Evolutionary conservation across 1,284 basidiomycete species (phyloP).

Genomic region (Microbotryum intermedium): DNA sequence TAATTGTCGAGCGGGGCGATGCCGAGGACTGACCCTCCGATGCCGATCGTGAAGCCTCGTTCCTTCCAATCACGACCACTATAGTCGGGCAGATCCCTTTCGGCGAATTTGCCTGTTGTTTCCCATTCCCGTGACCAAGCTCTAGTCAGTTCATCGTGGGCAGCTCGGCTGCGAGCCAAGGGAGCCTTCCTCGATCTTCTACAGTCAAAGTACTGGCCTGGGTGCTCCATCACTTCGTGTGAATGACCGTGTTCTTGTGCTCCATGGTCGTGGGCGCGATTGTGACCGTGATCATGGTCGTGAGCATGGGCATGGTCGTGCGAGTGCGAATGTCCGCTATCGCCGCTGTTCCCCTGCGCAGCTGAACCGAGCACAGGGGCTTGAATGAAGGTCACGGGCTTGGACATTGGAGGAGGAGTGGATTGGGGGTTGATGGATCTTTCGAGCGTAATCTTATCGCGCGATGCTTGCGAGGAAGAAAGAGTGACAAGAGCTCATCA

Average conservation of each 20-base stretch:
- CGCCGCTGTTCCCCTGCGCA: too few species aligned
- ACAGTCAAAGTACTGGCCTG: conserved; percentile 49
- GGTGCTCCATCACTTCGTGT: conserved; percentile 68
- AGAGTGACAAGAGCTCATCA: too few species aligned
- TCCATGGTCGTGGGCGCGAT: conserved; percentile 11
- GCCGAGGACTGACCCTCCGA: conserved; percentile 67
- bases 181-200: neutral
- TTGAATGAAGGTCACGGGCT: conserved; percentile 10
- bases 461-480: too few species aligned
- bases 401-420: too few species aligned
- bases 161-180: neutral
- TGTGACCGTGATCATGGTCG: conserved; percentile 17
- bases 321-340: neutral
- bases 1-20: neutral
- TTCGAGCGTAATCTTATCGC: too few species aligned
- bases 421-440: too few species aligned
- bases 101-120: conserved; percentile 70
- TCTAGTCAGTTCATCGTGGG: conserved; percentile 1
- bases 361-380: conserved; percentile 14
- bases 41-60: conserved; percentile 91
- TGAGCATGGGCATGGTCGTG: conserved; percentile 18
- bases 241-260: conserved; percentile 69
- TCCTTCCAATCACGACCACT: conserved; percentile 76
- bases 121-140: conserved; percentile 17
- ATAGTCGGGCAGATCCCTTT: conserved; percentile 88